Percentiles rank a stretch among this genome's conserved stretches.
phyloP scores from a whole-genome alignment of 495 filamentous ascomycete genomes.

The Xylaria longipes region DNA sequence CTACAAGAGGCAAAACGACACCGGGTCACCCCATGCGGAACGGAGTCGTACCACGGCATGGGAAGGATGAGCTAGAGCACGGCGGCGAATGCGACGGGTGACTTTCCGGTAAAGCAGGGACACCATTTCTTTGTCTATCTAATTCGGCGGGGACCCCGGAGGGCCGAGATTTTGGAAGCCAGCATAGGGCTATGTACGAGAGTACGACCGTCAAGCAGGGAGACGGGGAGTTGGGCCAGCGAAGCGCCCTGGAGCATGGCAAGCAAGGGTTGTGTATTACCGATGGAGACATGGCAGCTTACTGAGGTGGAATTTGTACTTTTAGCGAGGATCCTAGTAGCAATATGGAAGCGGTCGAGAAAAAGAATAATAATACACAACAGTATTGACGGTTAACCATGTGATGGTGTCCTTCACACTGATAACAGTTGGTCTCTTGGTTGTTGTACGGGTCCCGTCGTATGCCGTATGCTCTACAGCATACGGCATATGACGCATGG shows the following conservation, averaged over 20 bases:
- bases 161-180: slow-evolving; percentile 34
- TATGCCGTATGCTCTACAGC: not conserved
- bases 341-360: slow-evolving; percentile 26
- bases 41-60: not conserved
- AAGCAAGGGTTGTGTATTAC: slow-evolving; percentile 27
- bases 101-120: slow-evolving; percentile 28
- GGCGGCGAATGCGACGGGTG: slow-evolving; percentile 23
- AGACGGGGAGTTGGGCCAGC: not conserved
- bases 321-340: slow-evolving; percentile 27
- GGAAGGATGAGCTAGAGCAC: slow-evolving; percentile 15
- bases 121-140: slow-evolving; percentile 35
- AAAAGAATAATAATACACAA: slow-evolving; percentile 28
- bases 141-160: slow-evolving; percentile 28
- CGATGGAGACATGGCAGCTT: slow-evolving; percentile 21
- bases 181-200: slow-evolving; percentile 44
- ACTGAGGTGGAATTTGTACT: slow-evolving; percentile 32
- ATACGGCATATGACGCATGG: not conserved
- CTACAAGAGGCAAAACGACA: not conserved
- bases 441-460: not conserved
- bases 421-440: not conserved
- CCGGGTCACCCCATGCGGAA: not conserved
- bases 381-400: not conserved
- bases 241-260: slow-evolving; percentile 18
- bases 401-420: not conserved
- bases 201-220: slow-evolving; percentile 20